Conservation (phyloP, 345 rosid genomes). For the Brassica carinata region DNA sequence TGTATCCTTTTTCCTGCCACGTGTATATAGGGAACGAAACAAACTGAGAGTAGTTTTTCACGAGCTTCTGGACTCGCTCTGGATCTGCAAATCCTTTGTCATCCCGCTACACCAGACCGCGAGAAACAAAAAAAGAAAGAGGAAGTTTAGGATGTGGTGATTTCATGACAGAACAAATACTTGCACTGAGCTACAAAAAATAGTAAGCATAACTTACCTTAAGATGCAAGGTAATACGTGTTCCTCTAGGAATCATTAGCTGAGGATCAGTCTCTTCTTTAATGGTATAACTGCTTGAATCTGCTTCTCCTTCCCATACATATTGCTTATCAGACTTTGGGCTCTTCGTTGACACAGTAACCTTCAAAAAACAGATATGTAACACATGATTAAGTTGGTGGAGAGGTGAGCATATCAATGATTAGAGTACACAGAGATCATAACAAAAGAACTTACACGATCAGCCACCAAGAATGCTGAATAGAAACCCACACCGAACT, state of each 20-base stretch:
- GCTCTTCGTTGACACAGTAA: conserved; percentile 85
- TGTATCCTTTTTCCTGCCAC: conserved; percentile 95
- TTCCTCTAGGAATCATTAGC: conserved; percentile 79
- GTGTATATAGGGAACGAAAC: conserved; percentile 98
- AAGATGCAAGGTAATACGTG: conserved; percentile 79
- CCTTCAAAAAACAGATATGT: conserved; percentile 41
- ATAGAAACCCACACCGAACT: conserved; percentile 98
- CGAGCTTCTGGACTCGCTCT: conserved; percentile 87
- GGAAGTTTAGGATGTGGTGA: conserved; percentile 25
- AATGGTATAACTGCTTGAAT: conserved; percentile 80
- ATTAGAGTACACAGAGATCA: background rate
- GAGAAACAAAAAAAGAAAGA: background rate
- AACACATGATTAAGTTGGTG: background rate
- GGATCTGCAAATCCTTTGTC: conserved; percentile 93
- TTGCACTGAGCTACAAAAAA: conserved; percentile 21
- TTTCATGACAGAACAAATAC: background rate
- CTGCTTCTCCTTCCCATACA: conserved; percentile 94
- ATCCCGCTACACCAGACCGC: conserved; percentile 54
- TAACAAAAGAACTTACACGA: conserved; percentile 46
- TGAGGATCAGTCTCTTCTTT: conserved; percentile 89
- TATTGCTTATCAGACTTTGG: conserved; percentile 92
- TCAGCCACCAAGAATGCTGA: conserved; percentile 93
- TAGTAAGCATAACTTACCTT: conserved; percentile 51
- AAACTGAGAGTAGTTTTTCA: conserved; percentile 94
- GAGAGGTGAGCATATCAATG: conserved; percentile 6